These are phyloP conservation scores for Chlorophyllum brunneum DNA, from an alignment of 768 basidiomycete genomes.

Conservation along the genomic window DNA sequence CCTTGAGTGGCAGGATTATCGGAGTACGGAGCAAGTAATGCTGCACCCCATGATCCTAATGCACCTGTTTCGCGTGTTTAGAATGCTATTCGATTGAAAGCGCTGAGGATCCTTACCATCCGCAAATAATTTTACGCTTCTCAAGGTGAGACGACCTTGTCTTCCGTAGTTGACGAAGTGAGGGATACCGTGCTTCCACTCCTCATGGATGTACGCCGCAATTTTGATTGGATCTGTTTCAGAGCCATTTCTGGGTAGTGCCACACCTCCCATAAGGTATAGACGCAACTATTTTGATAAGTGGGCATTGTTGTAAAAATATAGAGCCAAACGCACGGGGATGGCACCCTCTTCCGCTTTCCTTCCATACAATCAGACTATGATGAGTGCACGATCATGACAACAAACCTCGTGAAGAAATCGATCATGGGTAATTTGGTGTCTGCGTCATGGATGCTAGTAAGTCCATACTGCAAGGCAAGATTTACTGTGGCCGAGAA, in stretches of 20 bases:
- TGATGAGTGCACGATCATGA: neutral
- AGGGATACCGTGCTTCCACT: constrained; percentile 65
- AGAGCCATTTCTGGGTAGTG: constrained; percentile 1
- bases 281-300: constrained; percentile 12
- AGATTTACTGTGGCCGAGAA: constrained; percentile 63
- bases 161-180: constrained; percentile 56
- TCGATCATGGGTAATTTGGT: constrained; percentile 45
- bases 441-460: constrained; percentile 83
- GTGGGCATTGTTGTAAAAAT: neutral
- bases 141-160: constrained; percentile 49
- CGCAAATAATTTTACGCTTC: constrained; percentile 69
- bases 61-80: constrained; percentile 48
- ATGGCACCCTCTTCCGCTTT: constrained; percentile 64
- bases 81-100: neutral
- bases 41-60: constrained; percentile 90
- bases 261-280: constrained; percentile 14
- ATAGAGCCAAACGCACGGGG: constrained; percentile 44
- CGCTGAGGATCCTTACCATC: constrained; percentile 50
- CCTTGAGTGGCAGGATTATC: constrained; percentile 74
- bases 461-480: constrained; percentile 77
- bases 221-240: neutral
- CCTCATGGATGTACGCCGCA: constrained; percentile 36
- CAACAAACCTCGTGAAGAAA: constrained; percentile 61
- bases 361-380: constrained; percentile 32
- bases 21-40: constrained; percentile 63